These are phyloP conservation scores for Backusella luteola DNA, from an alignment of 192 early-diverging fungal species.

Conservation along the genomic window DNA sequence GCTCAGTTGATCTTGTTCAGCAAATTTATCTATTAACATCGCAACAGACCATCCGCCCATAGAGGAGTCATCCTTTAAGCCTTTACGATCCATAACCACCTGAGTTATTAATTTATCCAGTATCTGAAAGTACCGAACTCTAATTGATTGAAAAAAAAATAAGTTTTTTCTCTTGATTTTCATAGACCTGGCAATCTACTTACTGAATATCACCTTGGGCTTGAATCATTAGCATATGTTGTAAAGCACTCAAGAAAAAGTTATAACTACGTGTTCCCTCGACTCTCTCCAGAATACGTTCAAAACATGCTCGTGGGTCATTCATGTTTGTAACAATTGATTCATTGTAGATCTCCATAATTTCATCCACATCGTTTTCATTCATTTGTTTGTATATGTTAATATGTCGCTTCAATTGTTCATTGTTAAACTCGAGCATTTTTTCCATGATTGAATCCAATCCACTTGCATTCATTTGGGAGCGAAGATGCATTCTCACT, in stretches of 20 bases:
- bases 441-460: constrained; percentile 65
- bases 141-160: constrained; percentile 24
- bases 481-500: constrained; percentile 68
- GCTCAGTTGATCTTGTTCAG: constrained; percentile 74
- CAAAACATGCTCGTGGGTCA: constrained; percentile 75
- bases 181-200: neutral
- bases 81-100: constrained; percentile 75
- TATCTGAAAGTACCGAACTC: constrained; percentile 74
- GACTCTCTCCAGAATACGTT: constrained; percentile 64
- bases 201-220: constrained; percentile 62
- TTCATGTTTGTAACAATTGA: constrained; percentile 74
- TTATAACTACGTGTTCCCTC: constrained; percentile 73
- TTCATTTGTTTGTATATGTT: constrained; percentile 31
- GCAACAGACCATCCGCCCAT: constrained; percentile 66
- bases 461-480: constrained; percentile 70
- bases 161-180: neutral
- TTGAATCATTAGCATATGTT: constrained; percentile 71
- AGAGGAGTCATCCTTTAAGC: constrained; percentile 50
- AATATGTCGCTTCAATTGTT: constrained; percentile 40
- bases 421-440: constrained; percentile 51
- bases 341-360: constrained; percentile 61
- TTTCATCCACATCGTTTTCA: constrained; percentile 52
- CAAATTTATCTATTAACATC: constrained; percentile 69
- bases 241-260: constrained; percentile 71
- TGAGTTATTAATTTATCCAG: constrained; percentile 76